Base-by-base conservation (phyloP, 2,329 filamentous ascomycete genomes). In the Cladobotryum protrusum region DNA sequence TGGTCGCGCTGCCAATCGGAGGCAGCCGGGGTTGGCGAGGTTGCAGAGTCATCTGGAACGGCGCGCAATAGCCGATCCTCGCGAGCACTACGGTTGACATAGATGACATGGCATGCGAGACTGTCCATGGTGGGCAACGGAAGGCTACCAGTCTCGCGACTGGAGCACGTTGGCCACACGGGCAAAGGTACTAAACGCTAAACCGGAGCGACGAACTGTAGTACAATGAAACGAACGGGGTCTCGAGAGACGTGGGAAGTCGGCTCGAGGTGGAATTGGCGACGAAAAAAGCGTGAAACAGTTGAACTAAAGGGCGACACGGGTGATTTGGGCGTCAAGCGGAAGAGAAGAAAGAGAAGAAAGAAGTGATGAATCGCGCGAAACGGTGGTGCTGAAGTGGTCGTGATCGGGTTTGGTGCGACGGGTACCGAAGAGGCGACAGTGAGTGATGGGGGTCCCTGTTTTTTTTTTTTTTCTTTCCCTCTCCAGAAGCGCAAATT, bases 131-230 rank as follows among this genome's bases (percentile, higher is more conserved):
- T 74, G 70, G 52, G 70, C 68, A 69, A 71, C 67, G 63, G 70
- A 67, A 70, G 73, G 75, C 76, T 76, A 73, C 77, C 76, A 80
- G 78, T 78, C 78, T 75, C 67, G 65, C 72, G 77, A 80, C 77
- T 72, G 77, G 75, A 76, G 72, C 76, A 72, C 75, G 75, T 75
- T 71, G 70, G 69, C 75, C 75, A 70, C 72, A 61, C 59, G 55
- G 61, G 61, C 63, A 60, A 45, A 54, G 49, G 34, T 48, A 32
- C 41, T 45, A 45, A 41, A 43, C 52, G 50, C 49, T 49, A 50
- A 37, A 55, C 36, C 34, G 42, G 39, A 11, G 44, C 37, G 35
- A 50, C 48, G 41, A 36, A 43, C 34, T 24, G 42, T 37, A 24
- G 48, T 24, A 39, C 45, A 50, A 50, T 50, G 7, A 40, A 47